phyloP scores from a whole-genome alignment of 208 protist species.

The Trypanosoma mega region DNA sequence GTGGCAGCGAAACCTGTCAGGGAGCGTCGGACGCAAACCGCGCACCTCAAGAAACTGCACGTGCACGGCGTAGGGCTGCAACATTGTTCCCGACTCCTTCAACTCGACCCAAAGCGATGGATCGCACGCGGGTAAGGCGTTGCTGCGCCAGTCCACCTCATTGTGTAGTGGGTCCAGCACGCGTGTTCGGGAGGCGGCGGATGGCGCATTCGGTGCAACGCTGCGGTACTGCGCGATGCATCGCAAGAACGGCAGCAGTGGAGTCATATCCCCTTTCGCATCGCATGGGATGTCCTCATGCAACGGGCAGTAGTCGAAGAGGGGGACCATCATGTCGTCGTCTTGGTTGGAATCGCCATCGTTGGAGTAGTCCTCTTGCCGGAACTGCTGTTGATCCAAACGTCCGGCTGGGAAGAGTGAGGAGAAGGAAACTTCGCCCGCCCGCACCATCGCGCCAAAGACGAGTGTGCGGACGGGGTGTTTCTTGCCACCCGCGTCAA shows the following conservation, averaged over 20 bases:
- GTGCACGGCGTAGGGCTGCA: constrained; percentile 43
- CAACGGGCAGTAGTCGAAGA: constrained; percentile 57
- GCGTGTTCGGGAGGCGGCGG: no score
- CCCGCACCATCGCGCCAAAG: constrained; percentile 53
- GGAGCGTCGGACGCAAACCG: constrained; percentile 50
- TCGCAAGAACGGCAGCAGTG: constrained; percentile 58
- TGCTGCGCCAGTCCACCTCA: constrained; percentile 30
- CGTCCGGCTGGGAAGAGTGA: constrained; percentile 38
- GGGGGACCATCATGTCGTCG: constrained; percentile 32
- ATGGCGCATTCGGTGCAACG: no score
- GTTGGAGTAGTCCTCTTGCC: constrained; percentile 5
- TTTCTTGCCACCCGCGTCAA: constrained; percentile 22
- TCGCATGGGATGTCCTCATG: constrained; percentile 59
- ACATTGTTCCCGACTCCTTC: constrained; percentile 27
- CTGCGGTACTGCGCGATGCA: constrained; percentile 27
- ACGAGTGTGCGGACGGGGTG: constrained; percentile 54
- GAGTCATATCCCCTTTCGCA: constrained; percentile 31
- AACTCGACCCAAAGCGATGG: constrained; percentile 33
- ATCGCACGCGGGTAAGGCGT: constrained; percentile 8
- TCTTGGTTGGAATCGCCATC: constrained; percentile 2
- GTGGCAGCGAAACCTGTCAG: constrained; percentile 69
- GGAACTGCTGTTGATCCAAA: constrained; percentile 38
- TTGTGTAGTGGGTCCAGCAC: constrained; percentile 41
- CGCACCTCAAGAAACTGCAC: constrained; percentile 66
- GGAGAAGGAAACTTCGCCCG: constrained; percentile 36